Conservation (phyloP, 176 grass and related monocot genomes). For the Oryza punctata region DNA sequence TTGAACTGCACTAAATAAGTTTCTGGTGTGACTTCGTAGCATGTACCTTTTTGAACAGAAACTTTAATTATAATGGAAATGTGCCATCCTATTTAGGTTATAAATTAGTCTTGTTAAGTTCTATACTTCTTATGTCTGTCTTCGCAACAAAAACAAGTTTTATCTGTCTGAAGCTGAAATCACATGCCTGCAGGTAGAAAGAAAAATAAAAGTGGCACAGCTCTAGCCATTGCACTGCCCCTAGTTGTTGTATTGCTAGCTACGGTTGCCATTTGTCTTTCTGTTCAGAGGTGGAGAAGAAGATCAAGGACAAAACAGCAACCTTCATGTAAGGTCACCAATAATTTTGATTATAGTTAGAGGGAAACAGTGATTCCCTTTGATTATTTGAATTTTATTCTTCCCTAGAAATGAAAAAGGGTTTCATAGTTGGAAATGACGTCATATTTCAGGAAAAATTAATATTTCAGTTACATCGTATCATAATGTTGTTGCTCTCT, state of each 20-base stretch:
- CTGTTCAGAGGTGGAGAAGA: constrained; percentile 23
- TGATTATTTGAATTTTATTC: neutral
- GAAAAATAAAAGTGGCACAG: constrained; percentile 21
- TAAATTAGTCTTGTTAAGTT: neutral
- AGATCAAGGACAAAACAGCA: constrained; percentile 5
- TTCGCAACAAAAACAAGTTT: no score
- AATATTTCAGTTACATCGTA: neutral
- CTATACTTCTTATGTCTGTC: neutral
- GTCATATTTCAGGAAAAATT: neutral
- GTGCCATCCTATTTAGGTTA: neutral
- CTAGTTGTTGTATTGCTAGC: constrained; percentile 23
- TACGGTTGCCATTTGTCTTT: constrained; percentile 33
- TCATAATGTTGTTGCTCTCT: neutral
- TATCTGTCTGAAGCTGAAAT: constrained; percentile 1
- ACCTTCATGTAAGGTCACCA: constrained; percentile 39
- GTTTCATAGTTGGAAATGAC: neutral
- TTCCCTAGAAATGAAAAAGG: neutral
- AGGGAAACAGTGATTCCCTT: neutral
- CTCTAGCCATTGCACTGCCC: constrained; percentile 54
- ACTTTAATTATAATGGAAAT: neutral
- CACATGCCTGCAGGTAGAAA: constrained; percentile 46
- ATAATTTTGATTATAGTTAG: neutral
- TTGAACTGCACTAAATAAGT: neutral
- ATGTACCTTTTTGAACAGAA: neutral
- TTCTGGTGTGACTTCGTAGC: no score